Evolutionary conservation across 1,139 yeast species (phyloP), one percentile per base, ranked within the genome.

Genomic region (Blastobotrys ciferrii): DNA sequence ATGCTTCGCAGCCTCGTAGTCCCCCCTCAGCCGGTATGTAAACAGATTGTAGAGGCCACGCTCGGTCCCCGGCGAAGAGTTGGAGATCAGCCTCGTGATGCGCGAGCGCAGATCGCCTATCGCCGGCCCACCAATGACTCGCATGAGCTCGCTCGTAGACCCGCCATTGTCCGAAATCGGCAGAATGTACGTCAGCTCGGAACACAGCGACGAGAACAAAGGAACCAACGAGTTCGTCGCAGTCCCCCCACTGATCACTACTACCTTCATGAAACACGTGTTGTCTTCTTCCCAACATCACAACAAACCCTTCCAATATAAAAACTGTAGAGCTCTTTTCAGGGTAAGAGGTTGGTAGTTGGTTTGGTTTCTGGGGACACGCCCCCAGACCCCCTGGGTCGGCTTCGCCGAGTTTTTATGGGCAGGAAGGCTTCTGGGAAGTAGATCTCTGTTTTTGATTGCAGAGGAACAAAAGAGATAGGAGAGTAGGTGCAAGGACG

Each of bases 121-220:
- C 0, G 97, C 97, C 1, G 96, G 96, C 0, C 97, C 97, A 1
- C 96, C 96, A 17, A 91, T 75, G 1, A 89, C 89, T 13, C 97
- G 70, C n/a, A 89, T 75, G 32, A 91, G 76, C 67, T 91, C 98
- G 25, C 95, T 84, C 0, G 97, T 88, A 1, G 96, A 88, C 1
- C 97, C 98, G 19, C 98, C 98, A 63, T 91, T 91, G 64, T 91
- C 98, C 48, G 88, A 83, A 11, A 91, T 80, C 0, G 98, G 98
- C 36, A 91, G 69, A 1, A 89, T 74, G 58, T 85, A 89, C 1
- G 84, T 72, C 12, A 85, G 58, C 12, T 63, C 63, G 14, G 66
- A 60, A 0, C 78, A 65, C 1, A 79, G 53, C 1, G 66, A 50
- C 43, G 68, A 67, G 55, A 82, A 81, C 2, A 78, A 60, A 1